Conservation (phyloP, 1,284 basidiomycete genomes). For the Apiotrichum gamsii region DNA sequence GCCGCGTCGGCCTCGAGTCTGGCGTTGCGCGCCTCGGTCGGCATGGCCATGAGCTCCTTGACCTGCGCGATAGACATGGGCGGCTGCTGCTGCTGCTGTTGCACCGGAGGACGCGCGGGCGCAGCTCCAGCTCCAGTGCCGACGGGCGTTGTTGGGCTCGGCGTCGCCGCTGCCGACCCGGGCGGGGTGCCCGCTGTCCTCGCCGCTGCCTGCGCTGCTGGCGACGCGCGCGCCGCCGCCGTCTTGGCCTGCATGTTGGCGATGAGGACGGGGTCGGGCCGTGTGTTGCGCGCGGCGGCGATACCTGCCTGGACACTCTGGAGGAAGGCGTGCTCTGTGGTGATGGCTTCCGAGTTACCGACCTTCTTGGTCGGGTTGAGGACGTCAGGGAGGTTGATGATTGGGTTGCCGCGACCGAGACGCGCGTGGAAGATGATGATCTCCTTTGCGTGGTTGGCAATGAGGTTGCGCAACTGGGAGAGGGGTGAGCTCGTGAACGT, state of each 20-base stretch:
- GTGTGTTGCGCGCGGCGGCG: slow-evolving; percentile 6
- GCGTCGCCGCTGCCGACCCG: neutral
- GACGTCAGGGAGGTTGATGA: slow-evolving; percentile 20
- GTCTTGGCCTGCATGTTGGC: slow-evolving; percentile 7
- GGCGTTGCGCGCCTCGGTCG: slow-evolving; percentile 3
- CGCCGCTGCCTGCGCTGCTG: neutral
- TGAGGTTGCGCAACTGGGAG: slow-evolving; percentile 14
- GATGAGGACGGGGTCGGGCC: slow-evolving; percentile 12
- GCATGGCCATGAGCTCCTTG: slow-evolving; percentile 6
- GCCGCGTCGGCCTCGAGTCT: slow-evolving; percentile 2
- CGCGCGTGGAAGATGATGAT: slow-evolving; percentile 22
- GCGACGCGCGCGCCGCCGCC: neutral
- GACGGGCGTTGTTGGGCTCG: neutral
- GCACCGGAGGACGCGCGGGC: neutral
- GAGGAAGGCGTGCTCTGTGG: slow-evolving; percentile 15
- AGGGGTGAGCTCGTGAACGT: neutral
- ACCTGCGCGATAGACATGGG: slow-evolving; percentile 9
- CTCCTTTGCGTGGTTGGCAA: slow-evolving; percentile 18
- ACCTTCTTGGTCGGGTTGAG: slow-evolving; percentile 18
- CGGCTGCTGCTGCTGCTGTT: neutral
- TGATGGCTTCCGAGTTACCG: slow-evolving; percentile 13
- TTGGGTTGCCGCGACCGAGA: slow-evolving; percentile 13
- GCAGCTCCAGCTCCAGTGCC: neutral
- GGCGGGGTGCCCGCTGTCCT: neutral
- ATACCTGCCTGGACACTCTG: slow-evolving; percentile 9